Conservation (phyloP, 805 yeast species). For the Spathaspora passalidarum region DNA sequence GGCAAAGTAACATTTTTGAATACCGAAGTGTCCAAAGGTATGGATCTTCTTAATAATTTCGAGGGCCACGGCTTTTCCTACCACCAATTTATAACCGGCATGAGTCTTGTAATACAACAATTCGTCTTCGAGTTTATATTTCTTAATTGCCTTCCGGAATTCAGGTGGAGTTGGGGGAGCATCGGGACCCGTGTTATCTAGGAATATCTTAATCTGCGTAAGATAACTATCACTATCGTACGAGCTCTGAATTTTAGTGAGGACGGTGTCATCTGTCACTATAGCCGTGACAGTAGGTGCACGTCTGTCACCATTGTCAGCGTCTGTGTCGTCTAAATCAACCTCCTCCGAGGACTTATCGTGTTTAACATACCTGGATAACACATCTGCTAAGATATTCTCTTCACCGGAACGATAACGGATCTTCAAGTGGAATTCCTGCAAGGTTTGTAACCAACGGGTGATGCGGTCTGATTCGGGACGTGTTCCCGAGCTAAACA, state of each 20-base stretch:
- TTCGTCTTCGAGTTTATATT: background rate
- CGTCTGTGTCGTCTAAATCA: background rate
- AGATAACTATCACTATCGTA: too few species aligned
- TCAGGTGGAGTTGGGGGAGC: background rate
- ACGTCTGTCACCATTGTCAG: background rate
- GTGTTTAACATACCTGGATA: background rate
- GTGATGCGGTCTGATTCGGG: constrained; percentile 2
- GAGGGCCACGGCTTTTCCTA: background rate
- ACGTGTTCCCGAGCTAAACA: background rate
- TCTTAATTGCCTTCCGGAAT: background rate
- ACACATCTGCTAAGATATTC: constrained; percentile 3
- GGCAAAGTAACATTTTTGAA: background rate
- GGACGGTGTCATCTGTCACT: too few species aligned
- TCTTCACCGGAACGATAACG: constrained; percentile 1
- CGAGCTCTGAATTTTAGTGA: too few species aligned
- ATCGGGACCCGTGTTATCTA: too few species aligned
- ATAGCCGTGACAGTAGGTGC: too few species aligned
- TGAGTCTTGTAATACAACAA: background rate
- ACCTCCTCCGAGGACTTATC: background rate
- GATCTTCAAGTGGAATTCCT: background rate
- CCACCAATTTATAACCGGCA: background rate
- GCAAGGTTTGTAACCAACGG: background rate
- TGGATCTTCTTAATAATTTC: background rate
- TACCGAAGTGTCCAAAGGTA: constrained; percentile 1
- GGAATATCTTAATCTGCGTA: too few species aligned